These are phyloP conservation scores for Drechslerella dactyloides DNA, from an alignment of 2,329 filamentous ascomycete genomes.

Conservation along the genomic window DNA sequence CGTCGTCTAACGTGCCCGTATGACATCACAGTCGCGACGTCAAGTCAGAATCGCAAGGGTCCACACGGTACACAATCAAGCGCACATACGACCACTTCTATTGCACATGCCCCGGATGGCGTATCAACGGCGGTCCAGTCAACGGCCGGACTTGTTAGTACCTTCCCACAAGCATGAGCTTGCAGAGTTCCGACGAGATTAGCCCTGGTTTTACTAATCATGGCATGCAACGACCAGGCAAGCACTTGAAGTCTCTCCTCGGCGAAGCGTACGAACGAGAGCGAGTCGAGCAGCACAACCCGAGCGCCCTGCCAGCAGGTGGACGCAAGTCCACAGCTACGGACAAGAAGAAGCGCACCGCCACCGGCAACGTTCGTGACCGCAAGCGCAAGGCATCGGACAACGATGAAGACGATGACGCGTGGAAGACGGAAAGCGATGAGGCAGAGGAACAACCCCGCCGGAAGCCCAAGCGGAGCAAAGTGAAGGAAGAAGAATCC, in stretches of 20 bases:
- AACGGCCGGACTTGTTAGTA: constrained; percentile 50
- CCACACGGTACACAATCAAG: constrained; percentile 51
- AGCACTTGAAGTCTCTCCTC: constrained; percentile 52
- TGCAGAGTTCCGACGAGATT: neutral
- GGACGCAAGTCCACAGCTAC: constrained; percentile 9
- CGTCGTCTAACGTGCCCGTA: neutral
- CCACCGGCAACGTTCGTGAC: constrained; percentile 12
- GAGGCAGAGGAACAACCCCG: constrained; percentile 17
- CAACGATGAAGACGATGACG: constrained; percentile 23
- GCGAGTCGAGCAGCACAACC: constrained; percentile 47
- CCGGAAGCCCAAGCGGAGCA: constrained; percentile 26
- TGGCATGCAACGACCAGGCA: constrained; percentile 19
- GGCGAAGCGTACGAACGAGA: constrained; percentile 53
- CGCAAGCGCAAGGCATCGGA: constrained; percentile 25
- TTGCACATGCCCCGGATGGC: constrained; percentile 53
- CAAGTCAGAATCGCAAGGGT: constrained; percentile 48
- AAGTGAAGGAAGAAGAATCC: constrained; percentile 25
- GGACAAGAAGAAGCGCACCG: constrained; percentile 26
- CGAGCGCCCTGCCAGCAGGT: constrained; percentile 8
- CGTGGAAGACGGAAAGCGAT: constrained; percentile 7
- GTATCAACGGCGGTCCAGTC: constrained; percentile 40
- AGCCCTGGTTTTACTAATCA: neutral
- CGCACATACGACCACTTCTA: constrained; percentile 52
- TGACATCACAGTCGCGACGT: constrained; percentile 28
- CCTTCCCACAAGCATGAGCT: neutral